A percentile compares a stretch with the other conserved stretches of the same genome.
These are phyloP conservation scores for Ophiostoma fasciatum DNA, from an alignment of 2,329 filamentous ascomycete species.

Conservation along the genomic window DNA sequence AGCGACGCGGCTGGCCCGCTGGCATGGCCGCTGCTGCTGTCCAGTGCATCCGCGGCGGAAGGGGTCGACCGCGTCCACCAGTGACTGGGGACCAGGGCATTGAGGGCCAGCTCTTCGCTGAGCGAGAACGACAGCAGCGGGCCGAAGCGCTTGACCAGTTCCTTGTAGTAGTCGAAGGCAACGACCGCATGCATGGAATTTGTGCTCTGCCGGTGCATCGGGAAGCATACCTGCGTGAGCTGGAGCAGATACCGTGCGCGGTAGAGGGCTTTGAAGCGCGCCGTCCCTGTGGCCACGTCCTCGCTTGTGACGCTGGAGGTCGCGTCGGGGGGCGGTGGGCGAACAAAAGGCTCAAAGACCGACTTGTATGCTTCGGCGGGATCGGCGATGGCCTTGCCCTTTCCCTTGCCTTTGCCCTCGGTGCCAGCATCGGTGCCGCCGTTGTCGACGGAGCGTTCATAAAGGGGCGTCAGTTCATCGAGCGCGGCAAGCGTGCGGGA, in stretches of 20 bases:
- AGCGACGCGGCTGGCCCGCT: not conserved
- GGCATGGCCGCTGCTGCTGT: too few species aligned
- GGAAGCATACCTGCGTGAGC: slow-evolving; percentile 60
- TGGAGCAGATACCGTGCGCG: slow-evolving; percentile 63
- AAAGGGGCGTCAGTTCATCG: slow-evolving; percentile 51
- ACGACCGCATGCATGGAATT: slow-evolving; percentile 63
- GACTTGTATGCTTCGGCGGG: slow-evolving; percentile 26
- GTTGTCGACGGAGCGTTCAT: slow-evolving; percentile 27
- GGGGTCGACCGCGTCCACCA: slow-evolving; percentile 32
- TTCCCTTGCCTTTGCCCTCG: not conserved
- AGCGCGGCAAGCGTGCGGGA: slow-evolving; percentile 57
- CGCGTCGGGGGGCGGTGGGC: slow-evolving; percentile 22
- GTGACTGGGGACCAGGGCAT: slow-evolving; percentile 55
- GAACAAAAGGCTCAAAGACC: slow-evolving; percentile 58
- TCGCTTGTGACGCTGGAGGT: too few species aligned
- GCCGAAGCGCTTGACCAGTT: slow-evolving; percentile 61
- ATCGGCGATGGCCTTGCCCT: not conserved
- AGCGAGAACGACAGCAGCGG: slow-evolving; percentile 65
- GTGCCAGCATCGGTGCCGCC: not conserved
- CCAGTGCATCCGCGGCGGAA: slow-evolving; percentile 1
- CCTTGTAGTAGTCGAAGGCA: slow-evolving; percentile 67
- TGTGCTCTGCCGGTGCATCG: slow-evolving; percentile 47
- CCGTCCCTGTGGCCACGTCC: slow-evolving; percentile 51
- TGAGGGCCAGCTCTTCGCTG: slow-evolving; percentile 69
- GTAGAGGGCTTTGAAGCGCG: slow-evolving; percentile 62